Evolutionary conservation across 2,329 filamentous ascomycete genomes (phyloP), one percentile per base, ranked within the genome.

Genomic region (Nannizziopsis barbatae): DNA sequence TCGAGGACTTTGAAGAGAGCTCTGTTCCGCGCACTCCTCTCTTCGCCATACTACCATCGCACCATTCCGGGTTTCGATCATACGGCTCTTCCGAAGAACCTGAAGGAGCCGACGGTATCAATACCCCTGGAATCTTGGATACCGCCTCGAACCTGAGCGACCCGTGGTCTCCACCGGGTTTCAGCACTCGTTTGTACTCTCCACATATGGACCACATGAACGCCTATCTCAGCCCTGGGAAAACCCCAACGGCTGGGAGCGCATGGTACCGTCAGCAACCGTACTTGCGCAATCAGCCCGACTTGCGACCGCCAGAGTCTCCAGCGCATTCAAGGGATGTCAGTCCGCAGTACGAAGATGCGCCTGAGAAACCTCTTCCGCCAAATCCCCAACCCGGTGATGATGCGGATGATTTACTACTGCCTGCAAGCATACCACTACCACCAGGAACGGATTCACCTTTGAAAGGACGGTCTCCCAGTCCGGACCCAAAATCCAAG

Each of bases 101-200:
- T 52, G 65, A 70, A 50, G 51, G 63, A 12, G 67, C 70, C 42
- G 71, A 71, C 50, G 59, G 53, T 6, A 31, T 47, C 12, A 41
- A 35, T n/a, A 33, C 32, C 3, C n/a, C 32, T 2, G 46, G 27
- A 2, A 44, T 44, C 6, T 22, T 62, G 61, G 56, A 62, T 56
- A 58, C 66, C 46, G 71, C 75, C 51, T 71, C 70, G 45, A 66
- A 69, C 5, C 12, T 44, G 18, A 53, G 50, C 17, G 72, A 74
- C 42, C 77, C 76, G 30, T 83, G 79, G 77, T 80, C 77, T 46
- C 81, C 81, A 36, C 81, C 81, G 1, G 79, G 79, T 10, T 81
- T 80, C 72, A 42, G 10, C 32, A 39, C 15, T 14, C 40, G 40
- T 15, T 14, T 40, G 10, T 30, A 38, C 11, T 37, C 43, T 12